Evolutionary conservation across 2,329 filamentous ascomycete species (phyloP).

Genomic region (Aspergillus sclerotialis): DNA sequence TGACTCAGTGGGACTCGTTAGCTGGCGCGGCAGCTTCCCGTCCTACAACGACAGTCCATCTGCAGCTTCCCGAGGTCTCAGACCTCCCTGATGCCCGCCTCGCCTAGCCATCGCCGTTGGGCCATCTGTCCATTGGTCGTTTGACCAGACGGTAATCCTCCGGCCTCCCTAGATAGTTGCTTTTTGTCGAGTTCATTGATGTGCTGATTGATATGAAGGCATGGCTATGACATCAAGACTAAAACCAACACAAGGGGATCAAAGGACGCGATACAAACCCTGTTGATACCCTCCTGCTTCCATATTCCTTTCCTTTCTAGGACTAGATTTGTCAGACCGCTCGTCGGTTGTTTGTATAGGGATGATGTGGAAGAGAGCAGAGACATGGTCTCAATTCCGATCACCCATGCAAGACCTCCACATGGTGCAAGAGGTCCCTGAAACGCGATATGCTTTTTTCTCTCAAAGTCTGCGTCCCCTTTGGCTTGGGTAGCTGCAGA

Average conservation of each 20-base stretch:
- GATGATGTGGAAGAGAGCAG: conserved; percentile 7
- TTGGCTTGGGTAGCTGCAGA: conserved; percentile 22
- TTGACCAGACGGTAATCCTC: conserved; percentile 13
- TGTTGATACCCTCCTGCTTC: conserved; percentile 7
- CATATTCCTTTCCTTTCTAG: conserved; percentile 4
- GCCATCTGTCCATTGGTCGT: conserved; percentile 16
- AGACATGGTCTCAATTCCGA: conserved; percentile 7
- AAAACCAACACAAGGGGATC: not conserved
- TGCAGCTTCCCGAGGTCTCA: conserved; percentile 28
- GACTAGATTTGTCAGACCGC: conserved; percentile 11
- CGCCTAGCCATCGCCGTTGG: conserved; percentile 12
- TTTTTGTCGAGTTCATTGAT: conserved; percentile 12
- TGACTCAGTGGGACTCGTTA: conserved; percentile 14
- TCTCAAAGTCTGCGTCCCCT: conserved; percentile 12
- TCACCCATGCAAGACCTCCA: conserved; percentile 19
- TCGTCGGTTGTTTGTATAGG: conserved; percentile 22
- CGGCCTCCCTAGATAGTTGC: conserved; percentile 11
- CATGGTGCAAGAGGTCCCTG: conserved; percentile 21
- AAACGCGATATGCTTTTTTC: conserved; percentile 17
- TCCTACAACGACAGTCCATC: conserved; percentile 19
- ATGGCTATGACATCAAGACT: conserved; percentile 2
- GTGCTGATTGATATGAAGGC: conserved; percentile 6
- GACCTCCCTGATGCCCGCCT: conserved; percentile 22
- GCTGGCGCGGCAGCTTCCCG: conserved; percentile 17
- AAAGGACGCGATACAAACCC: conserved; percentile 6